Evolutionary conservation across 1,284 basidiomycete species (phyloP).

Genomic region (Chalciporus sp.): DNA sequence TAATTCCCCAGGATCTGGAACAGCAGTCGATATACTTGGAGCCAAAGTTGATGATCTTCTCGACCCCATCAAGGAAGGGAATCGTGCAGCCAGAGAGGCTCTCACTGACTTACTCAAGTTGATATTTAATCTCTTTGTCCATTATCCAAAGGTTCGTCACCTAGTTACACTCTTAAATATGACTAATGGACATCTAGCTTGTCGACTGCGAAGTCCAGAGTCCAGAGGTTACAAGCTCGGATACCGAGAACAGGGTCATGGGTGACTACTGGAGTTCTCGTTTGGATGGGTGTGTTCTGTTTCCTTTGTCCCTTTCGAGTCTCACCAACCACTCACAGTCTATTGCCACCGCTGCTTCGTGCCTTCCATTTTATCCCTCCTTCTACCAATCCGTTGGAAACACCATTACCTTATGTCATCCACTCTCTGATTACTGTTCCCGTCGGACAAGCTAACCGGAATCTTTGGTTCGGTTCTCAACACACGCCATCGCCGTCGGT

Average conservation of each 20-base stretch:
- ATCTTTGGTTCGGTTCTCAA: constrained; percentile 48
- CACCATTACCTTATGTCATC: constrained; percentile 74
- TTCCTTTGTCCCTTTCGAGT: neutral
- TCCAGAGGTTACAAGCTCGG: constrained; percentile 26
- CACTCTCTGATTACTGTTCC: constrained; percentile 76
- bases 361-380: constrained; percentile 63
- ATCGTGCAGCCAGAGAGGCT: constrained; percentile 63
- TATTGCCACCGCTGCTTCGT: constrained; percentile 61
- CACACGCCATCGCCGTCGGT: constrained; percentile 1
- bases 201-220: constrained; percentile 50
- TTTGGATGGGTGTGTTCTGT: constrained; percentile 59
- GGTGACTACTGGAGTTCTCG: constrained; percentile 72
- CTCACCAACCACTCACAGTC: constrained; percentile 29
- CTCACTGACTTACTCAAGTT: constrained; percentile 78
- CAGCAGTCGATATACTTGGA: constrained; percentile 61
- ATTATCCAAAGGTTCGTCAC: constrained; percentile 59
- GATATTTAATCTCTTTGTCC: constrained; percentile 72
- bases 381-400: constrained; percentile 59
- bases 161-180: neutral
- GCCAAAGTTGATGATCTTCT: constrained; percentile 61
- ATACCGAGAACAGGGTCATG: constrained; percentile 40
- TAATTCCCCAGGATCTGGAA: constrained; percentile 43
- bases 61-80: constrained; percentile 50
- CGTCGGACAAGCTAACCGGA: constrained; percentile 52
- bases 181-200: constrained; percentile 34